Base-by-base conservation (phyloP, 2,329 filamentous ascomycete species). In the Aureobasidium sp. region DNA sequence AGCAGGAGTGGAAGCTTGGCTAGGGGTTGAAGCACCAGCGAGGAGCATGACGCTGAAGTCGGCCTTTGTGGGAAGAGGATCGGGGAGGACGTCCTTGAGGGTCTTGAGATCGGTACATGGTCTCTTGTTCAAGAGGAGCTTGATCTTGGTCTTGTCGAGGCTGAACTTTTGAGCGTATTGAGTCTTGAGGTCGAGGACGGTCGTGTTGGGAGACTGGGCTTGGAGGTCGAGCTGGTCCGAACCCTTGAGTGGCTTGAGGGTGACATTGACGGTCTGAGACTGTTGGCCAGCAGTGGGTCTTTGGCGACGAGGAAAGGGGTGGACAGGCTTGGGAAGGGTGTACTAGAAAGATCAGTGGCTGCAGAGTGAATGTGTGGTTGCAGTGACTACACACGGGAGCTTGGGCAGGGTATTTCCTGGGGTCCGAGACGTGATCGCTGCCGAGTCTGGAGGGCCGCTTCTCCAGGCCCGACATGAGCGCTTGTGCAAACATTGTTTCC, bases 11-110 rank as follows among this genome's bases (percentile, higher is more conserved):
- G 66, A 44, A 14, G 64, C 59, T 31, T 61, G 34, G 7, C 52
- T 58, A 7, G 61, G 48, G 3, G 45, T 44, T 2, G 64, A 67
- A 5, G 64, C 64, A 2, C 81, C 84, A 15, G 90, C 91, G 72
- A 96, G 85, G 22, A 97, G 82, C 91, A 97, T 97, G 61, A 97
- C 83, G 1, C 85, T 85, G 65, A 97, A 87, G 73, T 96, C 91
- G 0, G 93, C 79, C 36, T 70, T 68, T 9, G 70, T 62, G 5
- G 71, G 72, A 61, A 72, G 71, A 27, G 73, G 68, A 45, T 72
- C 74, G 15, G 68, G 47, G 1, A 92, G 67, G 0, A 95, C 72
- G 63, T 96, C 92, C 62, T 84, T 84, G 6, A 97, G 76, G 0
- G 88, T 85, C 77, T 93, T 94, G 67, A 81, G 84, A 70, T 96